These are phyloP conservation scores for Populus simonii DNA, from an alignment of 345 rosid genomes.

Conservation along the genomic window DNA sequence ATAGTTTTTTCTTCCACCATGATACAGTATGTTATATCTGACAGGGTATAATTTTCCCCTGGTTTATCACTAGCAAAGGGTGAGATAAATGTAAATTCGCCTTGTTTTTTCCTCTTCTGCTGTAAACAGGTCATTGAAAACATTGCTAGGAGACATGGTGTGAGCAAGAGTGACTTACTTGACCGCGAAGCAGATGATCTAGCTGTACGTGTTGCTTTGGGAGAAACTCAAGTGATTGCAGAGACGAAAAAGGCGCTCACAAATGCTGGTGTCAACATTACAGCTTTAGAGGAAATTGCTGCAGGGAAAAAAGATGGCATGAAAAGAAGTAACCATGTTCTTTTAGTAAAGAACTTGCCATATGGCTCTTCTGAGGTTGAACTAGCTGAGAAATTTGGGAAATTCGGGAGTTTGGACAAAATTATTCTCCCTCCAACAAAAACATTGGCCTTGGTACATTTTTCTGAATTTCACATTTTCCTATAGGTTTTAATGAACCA, in stretches of 20 bases:
- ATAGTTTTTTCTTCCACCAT: constrained; percentile 84
- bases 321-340: constrained; percentile 77
- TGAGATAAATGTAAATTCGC: too few species aligned
- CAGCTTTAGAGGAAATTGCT: constrained; percentile 67
- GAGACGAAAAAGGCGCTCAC: constrained; percentile 82
- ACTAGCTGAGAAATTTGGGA: constrained; percentile 75
- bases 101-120: not conserved
- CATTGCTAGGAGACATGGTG: constrained; percentile 76
- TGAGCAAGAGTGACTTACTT: constrained; percentile 88
- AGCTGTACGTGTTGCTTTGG: constrained; percentile 94
- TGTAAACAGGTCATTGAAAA: constrained; percentile 67
- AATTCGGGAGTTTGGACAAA: constrained; percentile 77
- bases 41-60: not conserved
- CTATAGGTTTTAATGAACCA: not conserved
- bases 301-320: constrained; percentile 50
- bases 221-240: constrained; percentile 89
- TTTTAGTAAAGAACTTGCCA: constrained; percentile 89
- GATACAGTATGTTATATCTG: constrained; percentile 62
- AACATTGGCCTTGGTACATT: constrained; percentile 80
- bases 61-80: too few species aligned
- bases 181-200: constrained; percentile 88
- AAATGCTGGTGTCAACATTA: constrained; percentile 75
- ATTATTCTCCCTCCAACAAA: constrained; percentile 84
- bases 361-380: constrained; percentile 84
- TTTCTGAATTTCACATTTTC: not conserved